Base-by-base conservation (phyloP, 768 basidiomycete genomes). In the Boletus vinaceobasis region DNA sequence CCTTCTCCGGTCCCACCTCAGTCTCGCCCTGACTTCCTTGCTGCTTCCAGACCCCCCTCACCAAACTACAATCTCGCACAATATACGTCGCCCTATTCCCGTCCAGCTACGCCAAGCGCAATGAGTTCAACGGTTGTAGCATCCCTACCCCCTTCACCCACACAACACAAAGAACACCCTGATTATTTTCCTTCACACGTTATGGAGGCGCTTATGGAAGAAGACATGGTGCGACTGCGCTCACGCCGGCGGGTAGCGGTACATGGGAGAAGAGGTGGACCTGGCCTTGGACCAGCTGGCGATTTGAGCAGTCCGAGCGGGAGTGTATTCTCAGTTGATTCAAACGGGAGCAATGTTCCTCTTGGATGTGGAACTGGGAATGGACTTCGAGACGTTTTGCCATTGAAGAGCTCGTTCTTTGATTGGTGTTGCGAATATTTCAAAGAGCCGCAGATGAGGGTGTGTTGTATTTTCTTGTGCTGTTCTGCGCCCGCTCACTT, bases 381-480 rank as follows among this genome's bases (percentile, higher is more conserved):
- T 10, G 88, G 88, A 9, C 87, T 94, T 52, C 81, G 88, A 54
- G 90, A 96, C 69, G 83, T 88, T 3, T 70, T 98, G 58, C 97
- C 97, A 0, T 71, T 99, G 64, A 93, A 91, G 73, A 95, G 93
- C 66, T 78, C 83, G 9, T 96, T 91, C 74, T 99, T 88, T 66
- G 96, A 98, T 65, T 98, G 93, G 91, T 93, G 93, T 56, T 83
- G 85, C 64, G 95, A 98, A 67, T 98, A 98, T 69, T 99, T 98
- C 76, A 93, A 89, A 58, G 95, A 98, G 69, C 93, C 96, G 4
- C 97, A 99, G 71, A 98, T 99, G 96, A 87, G 93, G 78, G 94
- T 96, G 68, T 64, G 84, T 62, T 14, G 33, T 38, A 27, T 19
- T 55, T 48, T 32, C 35, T 39, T n/a, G 10, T 35, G 15, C 44